Conservation (phyloP, 768 basidiomycete genomes). For the Amanita subjunquillea region DNA sequence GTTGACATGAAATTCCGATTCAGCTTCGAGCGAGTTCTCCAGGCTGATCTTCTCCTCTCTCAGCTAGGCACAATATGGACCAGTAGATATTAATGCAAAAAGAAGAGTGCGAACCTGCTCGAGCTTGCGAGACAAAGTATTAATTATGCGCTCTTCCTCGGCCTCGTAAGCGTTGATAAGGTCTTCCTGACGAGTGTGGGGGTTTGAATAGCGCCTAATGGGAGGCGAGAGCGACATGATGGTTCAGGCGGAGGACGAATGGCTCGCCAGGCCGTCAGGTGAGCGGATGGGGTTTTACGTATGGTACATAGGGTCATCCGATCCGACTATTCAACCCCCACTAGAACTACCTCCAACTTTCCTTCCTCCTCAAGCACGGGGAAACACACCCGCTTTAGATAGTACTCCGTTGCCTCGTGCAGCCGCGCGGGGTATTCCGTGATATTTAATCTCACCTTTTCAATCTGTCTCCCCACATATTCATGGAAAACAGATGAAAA, state of each 20-base stretch:
- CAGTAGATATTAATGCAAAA: neutral
- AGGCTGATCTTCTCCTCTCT: slow-evolving; percentile 78
- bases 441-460: slow-evolving; percentile 9
- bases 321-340: neutral
- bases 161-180: slow-evolving; percentile 86
- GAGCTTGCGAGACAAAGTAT: slow-evolving; percentile 71
- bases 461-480: slow-evolving; percentile 5
- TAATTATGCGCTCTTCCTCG: slow-evolving; percentile 84
- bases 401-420: slow-evolving; percentile 8
- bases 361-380: neutral
- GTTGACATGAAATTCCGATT: slow-evolving; percentile 81
- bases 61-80: slow-evolving; percentile 31
- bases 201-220: slow-evolving; percentile 44
- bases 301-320: neutral
- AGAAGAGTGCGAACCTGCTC: slow-evolving; percentile 49
- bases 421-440: slow-evolving; percentile 11
- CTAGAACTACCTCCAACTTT: neutral
- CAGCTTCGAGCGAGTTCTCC: slow-evolving; percentile 76
- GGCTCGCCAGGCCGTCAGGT: neutral
- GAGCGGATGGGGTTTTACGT: neutral
- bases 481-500: slow-evolving; percentile 15
- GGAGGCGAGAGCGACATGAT: slow-evolving; percentile 43
- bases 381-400: neutral
- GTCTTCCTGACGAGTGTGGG: slow-evolving; percentile 55
- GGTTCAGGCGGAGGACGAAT: slow-evolving; percentile 2